phyloP scores from a whole-genome alignment of 2,329 filamentous ascomycete species.

The Aspergillus aculeatus region DNA sequence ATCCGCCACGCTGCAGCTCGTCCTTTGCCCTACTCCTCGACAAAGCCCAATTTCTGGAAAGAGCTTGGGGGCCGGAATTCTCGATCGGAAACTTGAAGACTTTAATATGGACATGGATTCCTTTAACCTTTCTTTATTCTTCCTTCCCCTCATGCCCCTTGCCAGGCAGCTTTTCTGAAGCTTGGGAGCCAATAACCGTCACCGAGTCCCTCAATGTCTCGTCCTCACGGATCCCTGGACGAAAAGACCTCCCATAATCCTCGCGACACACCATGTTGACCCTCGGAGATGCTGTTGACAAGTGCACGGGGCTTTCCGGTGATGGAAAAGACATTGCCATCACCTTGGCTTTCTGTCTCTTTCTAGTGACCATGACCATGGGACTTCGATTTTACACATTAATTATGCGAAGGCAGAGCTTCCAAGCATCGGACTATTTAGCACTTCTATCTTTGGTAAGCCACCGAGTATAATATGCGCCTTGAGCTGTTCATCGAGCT shows the following conservation, averaged over 20 bases:
- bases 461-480: not conserved
- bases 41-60: not conserved
- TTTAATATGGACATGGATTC: not conserved
- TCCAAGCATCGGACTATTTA: not conserved
- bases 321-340: constrained; percentile 6
- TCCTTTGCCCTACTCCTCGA: not conserved
- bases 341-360: constrained; percentile 4
- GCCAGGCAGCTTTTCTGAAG: not conserved
- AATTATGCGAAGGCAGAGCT: not conserved
- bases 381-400: constrained; percentile 4
- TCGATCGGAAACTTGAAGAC: not conserved
- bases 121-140: not conserved
- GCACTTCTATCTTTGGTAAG: constrained; percentile 1
- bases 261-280: not conserved
- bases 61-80: constrained; percentile 2
- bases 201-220: constrained; percentile 3
- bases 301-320: not conserved
- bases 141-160: not conserved
- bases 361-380: constrained; percentile 1
- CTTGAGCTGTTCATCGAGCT: not conserved
- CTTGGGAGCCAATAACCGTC: not conserved
- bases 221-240: not conserved
- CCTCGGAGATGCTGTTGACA: not conserved
- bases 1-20: constrained; percentile 1
- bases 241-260: not conserved